These are phyloP conservation scores for Athelia psychrophila DNA, from an alignment of 1,284 basidiomycete genomes.

Conservation along the genomic window DNA sequence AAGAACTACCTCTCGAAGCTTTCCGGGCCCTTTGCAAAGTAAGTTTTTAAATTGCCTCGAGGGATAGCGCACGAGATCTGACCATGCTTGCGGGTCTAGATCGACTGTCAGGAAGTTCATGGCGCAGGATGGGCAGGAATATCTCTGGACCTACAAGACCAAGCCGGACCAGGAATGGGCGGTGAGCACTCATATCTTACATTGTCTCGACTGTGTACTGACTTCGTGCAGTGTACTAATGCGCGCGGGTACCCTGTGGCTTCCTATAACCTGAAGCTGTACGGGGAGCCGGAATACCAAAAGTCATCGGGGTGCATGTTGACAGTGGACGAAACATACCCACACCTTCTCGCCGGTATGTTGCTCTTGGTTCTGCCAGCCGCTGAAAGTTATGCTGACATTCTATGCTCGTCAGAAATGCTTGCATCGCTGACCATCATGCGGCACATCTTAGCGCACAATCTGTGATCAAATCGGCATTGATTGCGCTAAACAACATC, in stretches of 20 bases:
- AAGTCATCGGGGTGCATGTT: slow-evolving; percentile 58
- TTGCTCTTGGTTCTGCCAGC: slow-evolving; percentile 2
- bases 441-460: slow-evolving; percentile 58
- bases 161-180: slow-evolving; percentile 57
- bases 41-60: slow-evolving; percentile 8
- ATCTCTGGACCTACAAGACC: slow-evolving; percentile 50
- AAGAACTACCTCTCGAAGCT: slow-evolving; percentile 45
- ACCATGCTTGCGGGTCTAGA: slow-evolving; percentile 20
- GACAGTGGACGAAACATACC: slow-evolving; percentile 59
- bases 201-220: slow-evolving; percentile 2
- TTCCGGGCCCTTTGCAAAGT: slow-evolving; percentile 35
- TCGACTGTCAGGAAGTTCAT: slow-evolving; percentile 47
- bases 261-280: slow-evolving; percentile 52
- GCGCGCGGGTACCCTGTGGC: slow-evolving; percentile 48
- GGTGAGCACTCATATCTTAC: slow-evolving; percentile 31
- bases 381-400: slow-evolving; percentile 4
- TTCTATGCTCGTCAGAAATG: slow-evolving; percentile 43
- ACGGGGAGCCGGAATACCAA: slow-evolving; percentile 51
- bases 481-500: not conserved
- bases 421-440: slow-evolving; percentile 60
- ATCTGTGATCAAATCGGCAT: too few species aligned
- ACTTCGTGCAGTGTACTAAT: slow-evolving; percentile 49
- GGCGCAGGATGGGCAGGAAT: slow-evolving; percentile 56
- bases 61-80: not conserved
- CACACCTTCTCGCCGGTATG: slow-evolving; percentile 51